Base-by-base conservation (phyloP, 352 stramenopile genomes). In the Pythium insidiosum region DNA sequence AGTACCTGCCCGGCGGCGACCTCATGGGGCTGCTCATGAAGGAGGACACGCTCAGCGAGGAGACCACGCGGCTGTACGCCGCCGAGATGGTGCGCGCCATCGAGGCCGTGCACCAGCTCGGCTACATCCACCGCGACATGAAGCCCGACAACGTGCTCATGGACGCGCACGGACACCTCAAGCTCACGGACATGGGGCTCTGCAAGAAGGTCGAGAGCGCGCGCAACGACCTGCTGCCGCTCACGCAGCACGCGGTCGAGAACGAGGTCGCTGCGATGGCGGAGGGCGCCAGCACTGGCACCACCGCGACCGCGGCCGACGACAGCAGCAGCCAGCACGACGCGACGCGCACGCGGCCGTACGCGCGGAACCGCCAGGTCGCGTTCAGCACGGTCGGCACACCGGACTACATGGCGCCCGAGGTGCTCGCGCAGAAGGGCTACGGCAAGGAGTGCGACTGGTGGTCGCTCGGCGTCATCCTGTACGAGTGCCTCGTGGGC, bases 11-110 rank as follows among this genome's bases (percentile, higher is more conserved):
- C 5, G 97, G 97, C 4, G 97, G 97, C 33, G 97, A 99, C 69
- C 80, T 99, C 43, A 99, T 99, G 97, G 95, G 84, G 41, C 62
- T 99, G 16, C 75, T 99, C 24, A 99, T 99, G 66, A 98, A 98
- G 47, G 80, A 99, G 55, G 96, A 99, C 66, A 99, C 93, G 47
- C 67, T 94, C 5, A 79, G 68, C 44, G 81, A 94, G 50, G 68
- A 66, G 38, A 89, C 76, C 6, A 91, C 84, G 33, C 75, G 77
- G 39, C 98, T 99, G 54, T 99, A 99, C 67, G 97, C 98, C 47
- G 96, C 95, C 2, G 95, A 99, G 69, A 98, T 98, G 53, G 82
- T 98, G 34, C 77, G 98, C 58, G 97, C 97, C 10, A 98, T 99
- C 50, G 90, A 96, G 53, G 96, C 84, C 23, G 95, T 99, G 25